Base-by-base conservation (phyloP, 768 basidiomycete species). In the Fomitopsis pulvina region DNA sequence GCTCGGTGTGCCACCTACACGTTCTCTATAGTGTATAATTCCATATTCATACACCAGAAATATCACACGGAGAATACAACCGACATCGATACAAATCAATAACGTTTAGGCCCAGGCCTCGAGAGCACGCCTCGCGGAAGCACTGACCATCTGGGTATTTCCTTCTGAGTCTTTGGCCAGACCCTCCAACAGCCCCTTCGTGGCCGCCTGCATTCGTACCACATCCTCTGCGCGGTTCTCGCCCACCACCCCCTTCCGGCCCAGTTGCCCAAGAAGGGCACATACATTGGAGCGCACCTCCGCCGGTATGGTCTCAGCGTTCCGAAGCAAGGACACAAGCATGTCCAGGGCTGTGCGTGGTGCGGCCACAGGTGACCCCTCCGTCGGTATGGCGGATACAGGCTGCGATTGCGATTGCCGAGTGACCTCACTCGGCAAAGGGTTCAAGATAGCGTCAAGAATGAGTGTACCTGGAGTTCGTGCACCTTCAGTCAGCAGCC, bases 241-340 rank as follows among this genome's bases (percentile, higher is more conserved):
- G 3, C 75, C 73, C 6, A 74, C 74, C 8, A 75, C 63, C 2
- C 71, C 67, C 58, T 81, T 73, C 56, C 75, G 76, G 28, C 76
- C 76, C 18, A 88, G 61, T 55, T 87, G 83, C 34, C 78, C 71
- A 24, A 92, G 66, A 52, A 92, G 73, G 6, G 83, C 77, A 61
- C 87, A 90, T 16, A 81, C 77, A 57, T 92, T 92, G 24, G 79
- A 71, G 41, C 87, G 79, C 50, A 92, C 78, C 68, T 92, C 90
- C 18, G 79, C 68, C n/a, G 84, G 84, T 59, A 81, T 44, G 83
- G 52, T 78, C 69, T 54, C 53, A 24, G 53, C 49, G 54, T 83
- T 83, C 41, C 72, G 74, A 53, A 93, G 67, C 45, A 83, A 79
- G 38, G 70, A 71, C 41, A 80, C 66, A 47, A 92, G 74, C 71